Base-by-base conservation (phyloP, 164 flowering plant genomes). In the Chimonanthus praecox region DNA sequence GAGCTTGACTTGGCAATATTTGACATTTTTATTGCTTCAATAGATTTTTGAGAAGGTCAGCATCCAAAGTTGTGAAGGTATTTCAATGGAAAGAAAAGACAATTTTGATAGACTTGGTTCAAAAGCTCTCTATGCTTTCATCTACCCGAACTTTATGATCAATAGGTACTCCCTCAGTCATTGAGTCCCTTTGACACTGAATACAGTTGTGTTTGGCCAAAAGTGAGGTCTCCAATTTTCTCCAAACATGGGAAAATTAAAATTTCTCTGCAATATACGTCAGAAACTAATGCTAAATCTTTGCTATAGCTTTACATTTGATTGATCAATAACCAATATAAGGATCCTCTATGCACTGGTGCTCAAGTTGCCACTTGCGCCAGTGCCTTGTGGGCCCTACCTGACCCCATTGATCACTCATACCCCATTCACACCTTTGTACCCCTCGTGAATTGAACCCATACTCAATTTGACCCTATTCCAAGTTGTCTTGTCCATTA, bases 81-180 rank as follows among this genome's bases (percentile, higher is more conserved):
- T 81, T 69, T 64, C 81, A 4, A 33, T 44, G 47, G 82, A 72
- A 60, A 48, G 73, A 8, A 73, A 65, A 73, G 88, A 80, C 72
- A 87, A 84, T 73, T 76, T 80, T 77, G 88, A 87, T 80, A 79
- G 99, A 70, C 92, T 92, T 75, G 99, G 98, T 58, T 80, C 90
- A 18, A 76, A 86, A 79, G 97, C 95, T 70, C 50, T 90, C 5
- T 94, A 94, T 85, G 96, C 99, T 76, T 94, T 92, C 54, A 68
- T 95, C 67, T 95, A 91, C 79, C 99, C 99, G 0, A 95, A 95
- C 74, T 91, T 95, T 78, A 95, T 92, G 97, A 88, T 95, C 71
- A 92, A 94, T 70, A 89, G 97, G 96, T 90, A 71, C 58, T 78
- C 71, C 58, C 70, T 50, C 68, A 3, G 4, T 54, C 11, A 49